A percentile compares a stretch with the other conserved stretches of the same genome.
Evolutionary conservation across 2,329 filamentous ascomycete genomes (phyloP).

Genomic region (Venturiaceae sp.): DNA sequence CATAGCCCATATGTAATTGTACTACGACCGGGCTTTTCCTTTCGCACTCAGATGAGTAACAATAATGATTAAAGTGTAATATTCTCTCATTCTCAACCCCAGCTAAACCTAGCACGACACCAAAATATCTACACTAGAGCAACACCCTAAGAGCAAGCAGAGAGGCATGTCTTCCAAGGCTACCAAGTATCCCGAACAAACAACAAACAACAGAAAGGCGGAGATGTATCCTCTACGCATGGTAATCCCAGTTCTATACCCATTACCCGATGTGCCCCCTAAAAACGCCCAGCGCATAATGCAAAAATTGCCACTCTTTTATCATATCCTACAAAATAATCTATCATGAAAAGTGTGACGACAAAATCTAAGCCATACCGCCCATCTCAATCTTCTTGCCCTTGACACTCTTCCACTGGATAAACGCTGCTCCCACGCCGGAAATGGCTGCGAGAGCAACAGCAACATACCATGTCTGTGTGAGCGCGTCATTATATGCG

Average conservation of each 20-base stretch:
- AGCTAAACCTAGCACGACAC: no score
- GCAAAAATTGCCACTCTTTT: background rate
- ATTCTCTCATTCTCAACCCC: background rate
- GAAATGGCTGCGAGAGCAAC: slow-evolving; percentile 44
- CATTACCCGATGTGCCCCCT: background rate
- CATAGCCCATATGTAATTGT: no score
- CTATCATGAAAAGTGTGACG: background rate
- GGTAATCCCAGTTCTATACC: background rate
- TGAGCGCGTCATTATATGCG: slow-evolving; percentile 56
- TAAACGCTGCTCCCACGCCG: slow-evolving; percentile 42
- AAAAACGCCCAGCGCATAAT: background rate
- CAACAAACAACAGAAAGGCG: background rate
- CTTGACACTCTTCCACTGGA: slow-evolving; percentile 62
- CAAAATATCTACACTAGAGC: background rate
- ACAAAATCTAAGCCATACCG: background rate
- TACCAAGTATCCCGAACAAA: background rate
- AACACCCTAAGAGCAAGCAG: background rate
- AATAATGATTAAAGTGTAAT: background rate
- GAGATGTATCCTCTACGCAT: background rate
- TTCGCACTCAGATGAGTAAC: background rate
- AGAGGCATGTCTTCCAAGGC: background rate
- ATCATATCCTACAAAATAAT: background rate
- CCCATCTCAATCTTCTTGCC: slow-evolving; percentile 28
- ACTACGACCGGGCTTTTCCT: no score
- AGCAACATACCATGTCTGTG: slow-evolving; percentile 50